These are phyloP conservation scores for Backusella sp. DNA, from an alignment of 192 early-diverging fungal species.

Conservation along the genomic window DNA sequence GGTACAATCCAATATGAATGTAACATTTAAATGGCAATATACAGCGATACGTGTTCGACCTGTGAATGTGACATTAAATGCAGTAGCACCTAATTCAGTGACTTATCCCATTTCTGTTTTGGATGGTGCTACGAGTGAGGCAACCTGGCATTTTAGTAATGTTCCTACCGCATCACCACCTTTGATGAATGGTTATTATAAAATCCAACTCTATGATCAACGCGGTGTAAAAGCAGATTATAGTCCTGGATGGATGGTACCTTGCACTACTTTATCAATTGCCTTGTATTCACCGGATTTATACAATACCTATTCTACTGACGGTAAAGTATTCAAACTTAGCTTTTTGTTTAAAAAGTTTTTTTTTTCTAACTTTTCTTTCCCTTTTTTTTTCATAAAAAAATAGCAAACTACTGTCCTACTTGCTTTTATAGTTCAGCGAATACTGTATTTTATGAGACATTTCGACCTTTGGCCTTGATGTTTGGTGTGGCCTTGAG, in stretches of 20 bases:
- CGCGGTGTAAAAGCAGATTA: constrained; percentile 22
- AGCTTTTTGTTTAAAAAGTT: constrained; percentile 26
- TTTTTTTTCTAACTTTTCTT: background rate
- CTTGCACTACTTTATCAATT: constrained; percentile 24
- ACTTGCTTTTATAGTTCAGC: constrained; percentile 34
- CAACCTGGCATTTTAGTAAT: background rate
- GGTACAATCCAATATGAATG: constrained; percentile 22
- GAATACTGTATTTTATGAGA: background rate
- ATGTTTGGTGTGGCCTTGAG: constrained; percentile 22
- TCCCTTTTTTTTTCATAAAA: background rate
- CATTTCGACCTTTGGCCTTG: constrained; percentile 18
- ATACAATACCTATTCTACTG: constrained; percentile 16
- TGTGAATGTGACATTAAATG: constrained; percentile 3
- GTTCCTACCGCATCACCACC: constrained; percentile 4
- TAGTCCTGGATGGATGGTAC: constrained; percentile 28
- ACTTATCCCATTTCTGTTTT: background rate
- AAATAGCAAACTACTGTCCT: constrained; percentile 24
- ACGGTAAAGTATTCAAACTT: constrained; percentile 1
- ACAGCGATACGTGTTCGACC: background rate
- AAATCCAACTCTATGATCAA: constrained; percentile 35
- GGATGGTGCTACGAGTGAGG: background rate
- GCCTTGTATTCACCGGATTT: constrained; percentile 32
- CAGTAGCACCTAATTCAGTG: background rate
- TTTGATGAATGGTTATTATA: constrained; percentile 35
- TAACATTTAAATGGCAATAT: constrained; percentile 28